Conservation (phyloP, 2,329 filamentous ascomycete genomes). For the Trichoderma sp. region DNA sequence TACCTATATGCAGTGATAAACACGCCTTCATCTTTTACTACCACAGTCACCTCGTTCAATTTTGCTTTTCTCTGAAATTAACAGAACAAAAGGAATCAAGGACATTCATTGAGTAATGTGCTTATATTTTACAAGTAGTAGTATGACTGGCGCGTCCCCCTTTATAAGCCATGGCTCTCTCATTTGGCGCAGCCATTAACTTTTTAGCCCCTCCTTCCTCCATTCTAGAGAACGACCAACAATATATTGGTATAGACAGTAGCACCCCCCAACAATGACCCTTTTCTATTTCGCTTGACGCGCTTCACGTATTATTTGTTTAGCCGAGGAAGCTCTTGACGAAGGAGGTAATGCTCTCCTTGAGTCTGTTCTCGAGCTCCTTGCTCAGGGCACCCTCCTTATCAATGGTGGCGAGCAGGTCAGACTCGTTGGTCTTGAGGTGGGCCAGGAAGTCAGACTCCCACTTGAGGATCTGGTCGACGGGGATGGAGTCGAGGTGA, state of each 20-base stretch:
- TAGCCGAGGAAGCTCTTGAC: conserved; percentile 86
- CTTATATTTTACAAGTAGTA: conserved; percentile 65
- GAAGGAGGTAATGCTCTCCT: conserved; percentile 75
- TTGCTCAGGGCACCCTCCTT: conserved; percentile 97
- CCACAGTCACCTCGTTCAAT: neutral
- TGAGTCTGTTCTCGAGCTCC: conserved; percentile 82
- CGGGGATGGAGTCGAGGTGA: conserved; percentile 84
- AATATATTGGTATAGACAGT: conserved; percentile 52
- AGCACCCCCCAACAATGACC: conserved; percentile 39
- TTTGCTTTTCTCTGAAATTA: neutral
- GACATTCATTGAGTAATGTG: conserved; percentile 61
- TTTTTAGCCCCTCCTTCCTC: conserved; percentile 40
- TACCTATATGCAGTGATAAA: neutral
- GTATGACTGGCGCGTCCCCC: conserved; percentile 51
- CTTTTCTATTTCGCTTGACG: conserved; percentile 37
- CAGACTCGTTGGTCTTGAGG: conserved; percentile 86
- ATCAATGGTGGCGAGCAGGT: conserved; percentile 82
- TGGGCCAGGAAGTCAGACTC: conserved; percentile 92
- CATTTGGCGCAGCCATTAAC: conserved; percentile 50
- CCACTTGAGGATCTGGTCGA: conserved; percentile 89
- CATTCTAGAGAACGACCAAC: conserved; percentile 51
- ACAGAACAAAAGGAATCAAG: conserved; percentile 61
- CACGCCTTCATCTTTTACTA: neutral
- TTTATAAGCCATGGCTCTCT: conserved; percentile 46
- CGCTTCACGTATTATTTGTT: conserved; percentile 39